Conservation (phyloP, 192 early-diverging fungal genomes). For the Gamsiella multidivaricata region DNA sequence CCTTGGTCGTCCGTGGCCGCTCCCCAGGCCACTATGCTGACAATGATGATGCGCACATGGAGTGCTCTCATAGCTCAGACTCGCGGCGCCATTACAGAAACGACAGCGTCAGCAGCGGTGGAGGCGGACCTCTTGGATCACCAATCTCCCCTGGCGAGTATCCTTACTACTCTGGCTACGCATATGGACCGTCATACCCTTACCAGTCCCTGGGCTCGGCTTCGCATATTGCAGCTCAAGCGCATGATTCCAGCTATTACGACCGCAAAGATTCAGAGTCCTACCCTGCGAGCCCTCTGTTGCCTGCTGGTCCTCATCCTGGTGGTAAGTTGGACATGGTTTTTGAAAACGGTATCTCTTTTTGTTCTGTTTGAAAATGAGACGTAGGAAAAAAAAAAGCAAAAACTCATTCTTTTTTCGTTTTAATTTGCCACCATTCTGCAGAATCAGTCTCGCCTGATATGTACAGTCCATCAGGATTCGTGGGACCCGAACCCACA, state of each 20-base stretch:
- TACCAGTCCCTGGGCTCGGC: constrained; percentile 46
- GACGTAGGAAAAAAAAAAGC: no score
- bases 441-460: constrained; percentile 42
- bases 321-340: constrained; percentile 19
- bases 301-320: constrained; percentile 17
- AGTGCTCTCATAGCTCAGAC: constrained; percentile 4
- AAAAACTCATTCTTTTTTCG: not conserved
- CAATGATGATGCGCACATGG: constrained; percentile 48
- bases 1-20: constrained; percentile 92
- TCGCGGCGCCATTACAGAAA: constrained; percentile 35
- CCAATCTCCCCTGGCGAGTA: constrained; percentile 31
- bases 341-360: no score
- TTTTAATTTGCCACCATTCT: not conserved
- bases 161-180: constrained; percentile 30
- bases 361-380: no score
- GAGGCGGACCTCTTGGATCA: constrained; percentile 24
- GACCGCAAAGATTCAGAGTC: constrained; percentile 36
- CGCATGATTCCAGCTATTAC: constrained; percentile 25
- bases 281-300: constrained; percentile 44
- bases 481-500: constrained; percentile 20
- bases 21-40: constrained; percentile 95
- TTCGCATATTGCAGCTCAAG: constrained; percentile 42
- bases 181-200: constrained; percentile 39
- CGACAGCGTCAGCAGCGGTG: constrained; percentile 43
- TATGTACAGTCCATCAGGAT: constrained; percentile 48